Evolutionary conservation across 2,329 filamentous ascomycete species (phyloP).

Genomic region (Aureobasidium leucospermi): DNA sequence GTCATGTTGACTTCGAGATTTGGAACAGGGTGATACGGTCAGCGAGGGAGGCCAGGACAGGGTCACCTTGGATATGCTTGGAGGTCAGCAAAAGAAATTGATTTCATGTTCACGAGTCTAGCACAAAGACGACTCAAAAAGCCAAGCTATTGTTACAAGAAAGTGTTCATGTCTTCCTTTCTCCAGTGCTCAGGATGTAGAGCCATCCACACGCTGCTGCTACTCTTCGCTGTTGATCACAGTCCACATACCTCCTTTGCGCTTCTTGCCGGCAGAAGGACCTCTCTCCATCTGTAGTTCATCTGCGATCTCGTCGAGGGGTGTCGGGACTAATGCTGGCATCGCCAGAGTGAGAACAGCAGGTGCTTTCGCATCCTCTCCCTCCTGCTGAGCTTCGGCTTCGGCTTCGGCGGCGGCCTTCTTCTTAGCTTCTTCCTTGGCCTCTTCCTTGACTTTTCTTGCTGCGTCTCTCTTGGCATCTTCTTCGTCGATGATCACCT

Average conservation of each 20-base stretch:
- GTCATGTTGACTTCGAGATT: too few relatives aligned
- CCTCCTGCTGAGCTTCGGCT: background rate
- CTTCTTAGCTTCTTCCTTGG: background rate
- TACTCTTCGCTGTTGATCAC: background rate
- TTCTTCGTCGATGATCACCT: background rate
- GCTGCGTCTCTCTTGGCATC: background rate
- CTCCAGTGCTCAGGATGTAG: background rate
- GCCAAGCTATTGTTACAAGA: background rate
- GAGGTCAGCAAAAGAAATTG: too few relatives aligned
- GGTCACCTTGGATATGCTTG: too few relatives aligned
- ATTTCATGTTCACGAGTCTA: too few relatives aligned
- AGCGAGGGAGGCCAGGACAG: too few relatives aligned
- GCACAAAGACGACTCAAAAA: too few relatives aligned
- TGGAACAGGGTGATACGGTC: too few relatives aligned
- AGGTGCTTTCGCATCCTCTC: background rate
- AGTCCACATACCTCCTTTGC: background rate
- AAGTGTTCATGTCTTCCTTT: background rate
- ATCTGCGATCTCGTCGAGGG: background rate
- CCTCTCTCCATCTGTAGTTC: background rate
- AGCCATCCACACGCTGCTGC: background rate
- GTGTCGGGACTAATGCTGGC: background rate
- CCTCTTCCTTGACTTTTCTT: background rate
- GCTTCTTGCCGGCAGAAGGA: conserved; percentile 1
- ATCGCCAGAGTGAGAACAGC: background rate
- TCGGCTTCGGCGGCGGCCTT: background rate